These are phyloP conservation scores for Castanea mollissima DNA, from an alignment of 306 rosid genomes.

Conservation along the genomic window DNA sequence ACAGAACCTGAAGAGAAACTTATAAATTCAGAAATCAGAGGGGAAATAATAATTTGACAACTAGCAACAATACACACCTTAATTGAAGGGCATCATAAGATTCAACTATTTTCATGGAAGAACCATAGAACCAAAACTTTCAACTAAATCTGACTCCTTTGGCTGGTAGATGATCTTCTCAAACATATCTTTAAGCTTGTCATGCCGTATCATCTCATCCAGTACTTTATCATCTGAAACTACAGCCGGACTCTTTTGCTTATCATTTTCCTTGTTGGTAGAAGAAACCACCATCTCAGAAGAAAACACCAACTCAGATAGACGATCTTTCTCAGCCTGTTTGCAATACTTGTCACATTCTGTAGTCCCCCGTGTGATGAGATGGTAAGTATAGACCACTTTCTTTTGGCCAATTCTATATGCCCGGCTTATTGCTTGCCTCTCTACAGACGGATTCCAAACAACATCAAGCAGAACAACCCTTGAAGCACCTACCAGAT, in stretches of 20 bases:
- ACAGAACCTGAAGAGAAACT: no score
- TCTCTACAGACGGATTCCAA: conserved; percentile 40
- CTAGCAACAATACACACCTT: no score
- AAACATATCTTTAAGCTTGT: conserved; percentile 31
- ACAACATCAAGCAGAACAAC: conserved; percentile 42
- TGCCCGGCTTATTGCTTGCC: conserved; percentile 39
- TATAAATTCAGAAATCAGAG: no score
- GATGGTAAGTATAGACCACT: conserved; percentile 35
- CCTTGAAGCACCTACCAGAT: conserved; percentile 40
- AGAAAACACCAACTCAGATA: conserved; percentile 31
- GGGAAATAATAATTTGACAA: no score
- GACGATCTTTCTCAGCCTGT: conserved; percentile 32
- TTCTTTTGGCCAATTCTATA: conserved; percentile 37
- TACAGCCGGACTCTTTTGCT: not conserved
- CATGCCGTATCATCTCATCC: conserved; percentile 23
- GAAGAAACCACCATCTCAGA: conserved; percentile 1
- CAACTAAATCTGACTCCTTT: conserved; percentile 10
- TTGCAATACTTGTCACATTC: conserved; percentile 16
- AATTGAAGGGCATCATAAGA: no score
- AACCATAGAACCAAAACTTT: not conserved
- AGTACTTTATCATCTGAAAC: conserved; percentile 26
- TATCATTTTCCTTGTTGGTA: not conserved
- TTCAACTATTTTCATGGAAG: no score
- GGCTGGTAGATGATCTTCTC: conserved; percentile 10
- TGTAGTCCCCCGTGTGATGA: conserved; percentile 20